Conservation (phyloP, 805 yeast species). For the Candida pseudoglaebosa region DNA sequence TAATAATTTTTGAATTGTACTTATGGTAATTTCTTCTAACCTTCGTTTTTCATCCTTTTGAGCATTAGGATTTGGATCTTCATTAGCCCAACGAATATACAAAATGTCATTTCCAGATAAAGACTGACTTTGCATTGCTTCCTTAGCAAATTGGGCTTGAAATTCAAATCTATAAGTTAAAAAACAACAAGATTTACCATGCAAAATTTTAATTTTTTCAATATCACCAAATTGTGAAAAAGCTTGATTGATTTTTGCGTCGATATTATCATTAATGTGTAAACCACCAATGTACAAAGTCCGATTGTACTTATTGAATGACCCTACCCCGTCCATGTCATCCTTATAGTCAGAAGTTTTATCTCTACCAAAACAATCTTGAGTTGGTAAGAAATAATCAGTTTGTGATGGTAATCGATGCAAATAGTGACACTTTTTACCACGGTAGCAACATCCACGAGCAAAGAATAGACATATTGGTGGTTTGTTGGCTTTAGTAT, state of each 20-base stretch:
- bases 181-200: constrained; percentile 69
- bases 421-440: constrained; percentile 67
- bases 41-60: constrained; percentile 46
- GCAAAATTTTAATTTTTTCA: constrained; percentile 59
- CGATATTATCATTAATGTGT: constrained; percentile 36
- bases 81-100: constrained; percentile 82
- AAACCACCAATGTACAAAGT: constrained; percentile 74
- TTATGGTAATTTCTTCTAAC: constrained; percentile 50
- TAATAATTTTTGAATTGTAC: constrained; percentile 46
- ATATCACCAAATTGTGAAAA: constrained; percentile 78
- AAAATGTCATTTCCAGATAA: constrained; percentile 60
- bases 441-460: constrained; percentile 80
- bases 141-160: constrained; percentile 92
- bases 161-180: constrained; percentile 63
- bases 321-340: constrained; percentile 94
- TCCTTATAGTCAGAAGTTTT: constrained; percentile 78
- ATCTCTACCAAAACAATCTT: constrained; percentile 92
- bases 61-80: constrained; percentile 76
- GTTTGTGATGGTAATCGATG: constrained; percentile 68
- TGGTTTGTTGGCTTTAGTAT: constrained; percentile 56
- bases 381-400: constrained; percentile 58
- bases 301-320: constrained; percentile 62
- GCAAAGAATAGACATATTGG: constrained; percentile 81
- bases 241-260: constrained; percentile 32
- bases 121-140: constrained; percentile 86